phyloP scores from a whole-genome alignment of 495 filamentous ascomycete species.

The Penicillium verhagenii region DNA sequence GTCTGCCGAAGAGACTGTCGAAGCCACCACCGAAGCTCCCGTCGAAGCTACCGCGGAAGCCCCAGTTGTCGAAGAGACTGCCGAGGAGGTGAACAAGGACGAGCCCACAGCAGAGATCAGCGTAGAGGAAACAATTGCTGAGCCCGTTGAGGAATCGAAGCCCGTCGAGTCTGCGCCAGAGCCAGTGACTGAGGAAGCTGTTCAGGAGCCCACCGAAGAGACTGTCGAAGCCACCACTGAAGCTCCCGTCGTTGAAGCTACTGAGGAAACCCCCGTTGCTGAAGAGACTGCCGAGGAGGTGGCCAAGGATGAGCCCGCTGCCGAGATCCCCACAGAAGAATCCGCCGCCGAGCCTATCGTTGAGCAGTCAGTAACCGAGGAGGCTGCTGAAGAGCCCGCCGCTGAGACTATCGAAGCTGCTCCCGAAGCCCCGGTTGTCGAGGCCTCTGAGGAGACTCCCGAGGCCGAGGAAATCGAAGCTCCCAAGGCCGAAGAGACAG shows the following conservation, averaged over 20 bases:
- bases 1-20: neutral
- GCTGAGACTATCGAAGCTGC: neutral
- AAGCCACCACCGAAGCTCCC: neutral
- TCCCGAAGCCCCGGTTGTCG: neutral
- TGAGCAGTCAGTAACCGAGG: neutral
- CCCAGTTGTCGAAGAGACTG: constrained; percentile 5
- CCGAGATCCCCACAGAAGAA: neutral
- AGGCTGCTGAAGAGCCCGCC: neutral
- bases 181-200: neutral
- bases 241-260: neutral
- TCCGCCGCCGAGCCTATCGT: neutral
- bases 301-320: neutral
- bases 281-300: neutral
- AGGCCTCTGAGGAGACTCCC: neutral
- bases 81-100: neutral
- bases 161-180: neutral
- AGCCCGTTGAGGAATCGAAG: neutral
- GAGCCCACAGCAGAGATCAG: neutral
- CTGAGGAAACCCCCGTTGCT: neutral
- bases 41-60: neutral
- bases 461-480: too few relatives aligned
- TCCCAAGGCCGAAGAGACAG: neutral
- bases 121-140: neutral
- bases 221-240: constrained; percentile 2
- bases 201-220: constrained; percentile 2